phyloP scores from a whole-genome alignment of 768 basidiomycete species.

The Xerocomus potaroensis region DNA sequence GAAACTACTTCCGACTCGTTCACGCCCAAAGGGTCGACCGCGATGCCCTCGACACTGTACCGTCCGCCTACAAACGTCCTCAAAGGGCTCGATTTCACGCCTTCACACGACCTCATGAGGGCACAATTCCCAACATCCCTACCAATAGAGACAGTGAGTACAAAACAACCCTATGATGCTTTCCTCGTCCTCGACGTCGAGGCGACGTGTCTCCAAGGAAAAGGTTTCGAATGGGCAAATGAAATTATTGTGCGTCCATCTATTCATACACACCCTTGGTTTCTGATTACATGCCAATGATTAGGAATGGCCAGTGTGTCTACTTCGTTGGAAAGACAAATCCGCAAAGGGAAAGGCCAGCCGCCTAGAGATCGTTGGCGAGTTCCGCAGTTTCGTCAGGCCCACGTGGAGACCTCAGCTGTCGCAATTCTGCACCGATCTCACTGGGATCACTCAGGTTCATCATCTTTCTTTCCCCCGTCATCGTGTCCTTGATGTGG shows the following conservation, averaged over 20 bases:
- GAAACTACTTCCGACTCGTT: not conserved
- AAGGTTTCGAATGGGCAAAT: slow-evolving; percentile 79
- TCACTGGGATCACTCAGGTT: slow-evolving; percentile 95
- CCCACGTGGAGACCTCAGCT: slow-evolving; percentile 85
- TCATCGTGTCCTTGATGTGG: too few relatives aligned
- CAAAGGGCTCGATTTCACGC: slow-evolving; percentile 4
- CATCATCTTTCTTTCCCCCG: slow-evolving; percentile 25
- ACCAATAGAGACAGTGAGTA: slow-evolving; percentile 14
- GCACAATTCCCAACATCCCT: not conserved
- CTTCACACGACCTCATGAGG: slow-evolving; percentile 1
- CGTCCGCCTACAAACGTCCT: slow-evolving; percentile 5
- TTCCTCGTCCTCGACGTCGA: slow-evolving; percentile 91
- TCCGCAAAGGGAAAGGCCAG: slow-evolving; percentile 45
- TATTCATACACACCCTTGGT: not conserved
- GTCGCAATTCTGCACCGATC: slow-evolving; percentile 74
- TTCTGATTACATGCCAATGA: slow-evolving; percentile 6
- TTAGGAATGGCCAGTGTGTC: slow-evolving; percentile 91
- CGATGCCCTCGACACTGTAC: slow-evolving; percentile 20
- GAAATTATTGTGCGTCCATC: slow-evolving; percentile 81
- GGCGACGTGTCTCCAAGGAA: slow-evolving; percentile 70
- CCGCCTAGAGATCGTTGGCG: slow-evolving; percentile 64
- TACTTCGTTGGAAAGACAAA: slow-evolving; percentile 78
- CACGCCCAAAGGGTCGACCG: not conserved
- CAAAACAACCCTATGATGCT: slow-evolving; percentile 58
- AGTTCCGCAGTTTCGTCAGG: slow-evolving; percentile 84